Conservation (phyloP, 1,139 yeast species). For the Suhomyces guaymorum region DNA sequence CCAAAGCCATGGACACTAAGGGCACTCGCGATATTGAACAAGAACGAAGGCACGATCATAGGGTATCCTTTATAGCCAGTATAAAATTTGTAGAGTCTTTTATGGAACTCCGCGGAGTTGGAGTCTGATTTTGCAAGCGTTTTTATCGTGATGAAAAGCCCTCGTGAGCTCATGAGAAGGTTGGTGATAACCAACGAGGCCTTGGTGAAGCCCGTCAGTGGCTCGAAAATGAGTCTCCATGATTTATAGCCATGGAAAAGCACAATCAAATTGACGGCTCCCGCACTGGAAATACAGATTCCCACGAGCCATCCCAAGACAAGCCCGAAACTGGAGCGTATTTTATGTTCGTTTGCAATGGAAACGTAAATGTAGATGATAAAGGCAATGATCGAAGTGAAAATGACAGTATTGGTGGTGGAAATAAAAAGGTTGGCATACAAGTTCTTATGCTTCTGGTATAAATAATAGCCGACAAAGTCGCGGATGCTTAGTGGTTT, state of each 20-base stretch:
- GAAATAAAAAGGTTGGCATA: constrained; percentile 13
- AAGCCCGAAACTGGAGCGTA: constrained; percentile 62
- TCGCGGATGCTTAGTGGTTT: constrained; percentile 20
- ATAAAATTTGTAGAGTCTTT: constrained; percentile 29
- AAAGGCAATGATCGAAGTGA: constrained; percentile 15
- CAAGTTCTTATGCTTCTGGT: constrained; percentile 18
- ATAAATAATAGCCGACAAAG: constrained; percentile 25
- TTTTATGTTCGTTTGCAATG: constrained; percentile 52
- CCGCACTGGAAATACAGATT: constrained; percentile 50
- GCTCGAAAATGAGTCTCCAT: constrained; percentile 36
- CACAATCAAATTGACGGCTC: constrained; percentile 43
- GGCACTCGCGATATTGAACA: background rate
- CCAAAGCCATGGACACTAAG: constrained; percentile 15
- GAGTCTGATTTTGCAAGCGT: constrained; percentile 19
- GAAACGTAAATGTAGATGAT: constrained; percentile 40
- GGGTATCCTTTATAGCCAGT: constrained; percentile 25
- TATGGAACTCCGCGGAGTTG: constrained; percentile 22
- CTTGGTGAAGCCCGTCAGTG: constrained; percentile 30
- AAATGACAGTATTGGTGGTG: constrained; percentile 13
- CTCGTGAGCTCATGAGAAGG: constrained; percentile 33
- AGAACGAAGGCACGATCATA: constrained; percentile 21
- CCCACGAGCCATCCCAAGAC: constrained; percentile 62
- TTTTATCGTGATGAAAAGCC: constrained; percentile 31
- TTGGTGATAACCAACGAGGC: constrained; percentile 28
- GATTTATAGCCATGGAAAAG: constrained; percentile 19